Evolutionary conservation across 1,284 basidiomycete species (phyloP), one percentile per base, ranked within the genome.

Genomic region (Rhodotorula sp.): DNA sequence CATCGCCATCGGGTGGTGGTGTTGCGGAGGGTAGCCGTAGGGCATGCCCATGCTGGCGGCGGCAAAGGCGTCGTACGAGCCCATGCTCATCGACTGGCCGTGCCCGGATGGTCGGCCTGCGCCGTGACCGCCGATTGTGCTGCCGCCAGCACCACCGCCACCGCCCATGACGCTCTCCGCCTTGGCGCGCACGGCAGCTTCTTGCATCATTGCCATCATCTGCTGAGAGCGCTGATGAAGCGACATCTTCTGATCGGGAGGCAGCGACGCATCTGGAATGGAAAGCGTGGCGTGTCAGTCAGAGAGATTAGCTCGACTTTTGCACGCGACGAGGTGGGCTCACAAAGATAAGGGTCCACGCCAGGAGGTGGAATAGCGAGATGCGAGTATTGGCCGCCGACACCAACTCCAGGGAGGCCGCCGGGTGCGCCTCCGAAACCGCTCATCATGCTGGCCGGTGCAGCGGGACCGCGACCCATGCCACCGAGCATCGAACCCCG

Each of bases 141-240:
- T 54, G 46, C 61, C 59, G 30, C 57, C 70, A 56, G 51, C 59
- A 48, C 62, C 67, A 46, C 62, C 70, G 60, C 56, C 59, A 30
- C 62, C 67, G 46, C 62, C 62, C 29, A 61, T 29, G 53, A 56
- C 60, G 53, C 66, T 69, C 62, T 75, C 73, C 6, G 73, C 68
- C 15, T 63, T 57, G 24, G 73, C 73, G 49, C 69, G 71, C 4
- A 73, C 26, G 15, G 73, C 71, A 3, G 73, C 73, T 24, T 75
- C 69, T 33, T 68, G 64, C 73, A 75, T 75, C 73, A 75, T 75
- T 45, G 57, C 49, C 71, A 73, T 75, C 73, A 75, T 75, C 58
- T 75, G 73, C 58, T 67, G 67, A 2, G 71, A 64, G 45, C 73
- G 73, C 53, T 75, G 71, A 45, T 75, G 73, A 4, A 75, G 69